These are phyloP conservation scores for Sphaceloma murrayae DNA, from an alignment of 2,329 filamentous ascomycete genomes.

Conservation along the genomic window DNA sequence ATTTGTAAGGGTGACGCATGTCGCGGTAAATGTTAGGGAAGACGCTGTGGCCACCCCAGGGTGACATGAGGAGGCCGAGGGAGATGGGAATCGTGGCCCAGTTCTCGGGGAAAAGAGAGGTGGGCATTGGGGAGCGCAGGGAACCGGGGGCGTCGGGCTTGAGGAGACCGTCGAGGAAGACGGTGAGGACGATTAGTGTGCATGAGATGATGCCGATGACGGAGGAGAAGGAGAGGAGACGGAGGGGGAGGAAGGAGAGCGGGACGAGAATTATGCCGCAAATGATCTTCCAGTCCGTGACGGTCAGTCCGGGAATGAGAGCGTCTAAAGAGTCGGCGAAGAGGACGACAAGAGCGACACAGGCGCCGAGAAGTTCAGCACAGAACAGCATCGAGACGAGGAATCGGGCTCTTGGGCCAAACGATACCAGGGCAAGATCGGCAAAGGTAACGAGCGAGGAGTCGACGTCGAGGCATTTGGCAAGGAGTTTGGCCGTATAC, in stretches of 20 bases:
- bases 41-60: constrained; percentile 61
- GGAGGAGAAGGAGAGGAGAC: constrained; percentile 79
- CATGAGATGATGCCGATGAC: constrained; percentile 87
- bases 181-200: constrained; percentile 74
- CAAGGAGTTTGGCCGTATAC: constrained; percentile 77
- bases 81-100: constrained; percentile 82
- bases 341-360: constrained; percentile 81
- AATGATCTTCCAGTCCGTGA: constrained; percentile 73
- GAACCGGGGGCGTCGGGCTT: constrained; percentile 75
- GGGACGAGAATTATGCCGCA: constrained; percentile 71
- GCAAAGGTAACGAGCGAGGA: constrained; percentile 84
- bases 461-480: constrained; percentile 82
- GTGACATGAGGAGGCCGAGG: constrained; percentile 81
- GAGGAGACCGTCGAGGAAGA: constrained; percentile 75
- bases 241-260: constrained; percentile 73
- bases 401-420: constrained; percentile 70
- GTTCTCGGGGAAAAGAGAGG: constrained; percentile 73
- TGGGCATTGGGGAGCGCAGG: constrained; percentile 66
- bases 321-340: constrained; percentile 86
- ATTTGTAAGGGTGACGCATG: constrained; percentile 76
- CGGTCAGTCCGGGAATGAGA: constrained; percentile 60
- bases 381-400: constrained; percentile 79
- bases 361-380: constrained; percentile 76
- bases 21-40: constrained; percentile 81
- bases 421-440: constrained; percentile 83